phyloP scores from a whole-genome alignment of 768 basidiomycete species.

The Amyloporia xantha region DNA sequence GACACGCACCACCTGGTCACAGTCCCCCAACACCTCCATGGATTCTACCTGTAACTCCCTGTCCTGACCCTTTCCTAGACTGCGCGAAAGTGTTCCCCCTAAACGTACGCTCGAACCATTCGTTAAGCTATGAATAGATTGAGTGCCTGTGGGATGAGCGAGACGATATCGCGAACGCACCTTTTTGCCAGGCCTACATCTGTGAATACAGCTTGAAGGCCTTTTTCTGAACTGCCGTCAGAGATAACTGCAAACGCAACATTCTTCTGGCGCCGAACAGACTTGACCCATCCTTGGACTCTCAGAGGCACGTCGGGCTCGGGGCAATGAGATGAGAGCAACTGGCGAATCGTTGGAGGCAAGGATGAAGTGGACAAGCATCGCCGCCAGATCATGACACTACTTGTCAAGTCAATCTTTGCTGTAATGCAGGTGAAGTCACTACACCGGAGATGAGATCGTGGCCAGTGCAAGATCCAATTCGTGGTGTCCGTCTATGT shows the following conservation, averaged over 20 bases:
- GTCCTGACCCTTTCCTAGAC: constrained; percentile 44
- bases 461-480: too few species aligned
- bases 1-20: constrained; percentile 45
- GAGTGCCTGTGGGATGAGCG: background rate
- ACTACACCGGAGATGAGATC: too few species aligned
- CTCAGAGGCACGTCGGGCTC: constrained; percentile 19
- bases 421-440: too few species aligned
- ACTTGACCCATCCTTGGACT: constrained; percentile 83
- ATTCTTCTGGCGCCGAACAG: constrained; percentile 80
- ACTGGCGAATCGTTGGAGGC: constrained; percentile 30
- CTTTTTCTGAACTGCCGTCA: constrained; percentile 70
- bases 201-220: constrained; percentile 73
- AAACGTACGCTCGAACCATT: constrained; percentile 53
- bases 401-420: too few species aligned
- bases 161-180: constrained; percentile 17
- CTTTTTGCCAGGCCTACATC: constrained; percentile 30
- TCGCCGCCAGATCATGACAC: background rate
- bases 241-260: constrained; percentile 78
- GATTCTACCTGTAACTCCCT: constrained; percentile 45
- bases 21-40: constrained; percentile 46
- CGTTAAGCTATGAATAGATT: constrained; percentile 31
- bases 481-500: too few species aligned
- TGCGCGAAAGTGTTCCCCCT: constrained; percentile 38
- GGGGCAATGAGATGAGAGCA: constrained; percentile 22
- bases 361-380: constrained; percentile 7